These are phyloP conservation scores for Avena eriantha DNA, from an alignment of 176 grass and related monocot species.

Conservation along the genomic window DNA sequence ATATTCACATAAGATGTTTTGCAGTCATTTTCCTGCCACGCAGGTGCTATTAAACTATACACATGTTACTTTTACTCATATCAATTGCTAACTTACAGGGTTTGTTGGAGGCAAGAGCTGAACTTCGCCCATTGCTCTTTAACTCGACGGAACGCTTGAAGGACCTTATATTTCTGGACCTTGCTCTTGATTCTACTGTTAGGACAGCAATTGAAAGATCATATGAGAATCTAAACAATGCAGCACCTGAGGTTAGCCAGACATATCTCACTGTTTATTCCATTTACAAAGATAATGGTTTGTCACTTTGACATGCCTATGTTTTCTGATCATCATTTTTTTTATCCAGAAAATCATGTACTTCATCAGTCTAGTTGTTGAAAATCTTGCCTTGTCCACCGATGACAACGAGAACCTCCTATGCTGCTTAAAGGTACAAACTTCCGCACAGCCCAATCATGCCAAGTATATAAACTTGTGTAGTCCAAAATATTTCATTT, in stretches of 20 bases:
- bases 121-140: slow-evolving; percentile 70
- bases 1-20: background rate
- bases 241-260: slow-evolving; percentile 63
- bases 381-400: slow-evolving; percentile 93
- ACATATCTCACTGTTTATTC: background rate
- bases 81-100: slow-evolving; percentile 55
- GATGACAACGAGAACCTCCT: slow-evolving; percentile 94
- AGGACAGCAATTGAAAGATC: slow-evolving; percentile 89
- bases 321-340: slow-evolving; percentile 13
- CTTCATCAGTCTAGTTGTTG: slow-evolving; percentile 84
- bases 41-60: background rate
- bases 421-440: slow-evolving; percentile 87
- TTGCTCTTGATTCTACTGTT: slow-evolving; percentile 93
- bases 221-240: slow-evolving; percentile 75
- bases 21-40: background rate
- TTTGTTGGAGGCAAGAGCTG: slow-evolving; percentile 85
- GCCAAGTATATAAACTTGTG: background rate
- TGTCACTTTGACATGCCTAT: slow-evolving; percentile 17
- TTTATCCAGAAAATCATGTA: slow-evolving; percentile 89
- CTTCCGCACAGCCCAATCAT: background rate
- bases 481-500: background rate
- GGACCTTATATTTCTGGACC: slow-evolving; percentile 94
- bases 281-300: background rate
- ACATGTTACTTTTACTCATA: background rate
- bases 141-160: slow-evolving; percentile 72